Evolutionary conservation across 306 rosid genomes (phyloP).

Genomic region (Cotoneaster glaucophyllus): DNA sequence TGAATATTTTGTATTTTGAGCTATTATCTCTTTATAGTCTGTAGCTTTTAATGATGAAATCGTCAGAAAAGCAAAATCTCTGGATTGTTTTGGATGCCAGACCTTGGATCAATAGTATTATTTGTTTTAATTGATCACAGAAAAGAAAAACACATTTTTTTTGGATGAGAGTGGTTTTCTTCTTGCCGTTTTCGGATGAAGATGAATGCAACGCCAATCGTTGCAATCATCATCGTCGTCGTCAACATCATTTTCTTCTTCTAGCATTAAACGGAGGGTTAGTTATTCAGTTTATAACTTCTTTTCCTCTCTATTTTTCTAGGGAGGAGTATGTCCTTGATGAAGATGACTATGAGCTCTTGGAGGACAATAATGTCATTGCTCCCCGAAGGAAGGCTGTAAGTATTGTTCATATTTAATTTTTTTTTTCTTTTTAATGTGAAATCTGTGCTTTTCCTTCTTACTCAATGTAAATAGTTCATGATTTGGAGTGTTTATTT

Average conservation of each 20-base stretch:
- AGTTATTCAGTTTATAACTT: conserved; percentile 5
- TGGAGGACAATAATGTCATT: conserved; percentile 88
- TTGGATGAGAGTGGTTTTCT: not conserved
- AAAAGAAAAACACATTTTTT: not conserved
- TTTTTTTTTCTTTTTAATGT: not conserved
- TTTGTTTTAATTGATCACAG: not conserved
- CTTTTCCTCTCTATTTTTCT: conserved; percentile 13
- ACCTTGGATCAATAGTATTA: not conserved
- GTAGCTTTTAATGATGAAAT: not conserved
- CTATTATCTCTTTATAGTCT: not conserved
- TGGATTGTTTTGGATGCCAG: not conserved
- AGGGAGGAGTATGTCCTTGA: conserved; percentile 93
- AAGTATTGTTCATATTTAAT: not conserved
- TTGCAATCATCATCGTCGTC: no score
- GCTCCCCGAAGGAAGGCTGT: conserved; percentile 76
- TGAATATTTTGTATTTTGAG: conserved; percentile 13
- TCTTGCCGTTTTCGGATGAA: not conserved
- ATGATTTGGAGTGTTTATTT: not conserved
- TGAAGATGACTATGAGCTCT: conserved; percentile 91
- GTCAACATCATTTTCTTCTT: not conserved
- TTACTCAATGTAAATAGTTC: not conserved
- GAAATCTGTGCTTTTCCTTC: not conserved
- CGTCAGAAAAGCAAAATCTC: not conserved
- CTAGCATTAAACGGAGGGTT: not conserved
- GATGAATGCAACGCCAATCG: not conserved